Base-by-base conservation (phyloP, 78 protist species). In the Creolimax fragrantissima region DNA sequence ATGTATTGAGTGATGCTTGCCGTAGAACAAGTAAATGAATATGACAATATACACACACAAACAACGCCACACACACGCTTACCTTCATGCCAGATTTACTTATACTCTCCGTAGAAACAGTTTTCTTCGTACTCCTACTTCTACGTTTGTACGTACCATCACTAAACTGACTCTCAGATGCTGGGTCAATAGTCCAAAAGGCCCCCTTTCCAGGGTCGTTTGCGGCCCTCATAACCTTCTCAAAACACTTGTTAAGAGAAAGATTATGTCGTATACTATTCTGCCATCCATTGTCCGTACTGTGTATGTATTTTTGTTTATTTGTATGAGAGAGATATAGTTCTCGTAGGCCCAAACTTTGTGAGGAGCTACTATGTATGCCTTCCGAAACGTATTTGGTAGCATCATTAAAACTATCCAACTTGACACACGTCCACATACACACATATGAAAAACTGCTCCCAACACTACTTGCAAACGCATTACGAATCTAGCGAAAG, bases 221-320 rank as follows among this genome's bases (percentile, higher is more conserved):
- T 17, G 24, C 92, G 36, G 44, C 43, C 24, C 44, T 35, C 44
- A 45, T 35, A 35, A 84, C 85, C 37, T 44, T 37, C 45, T 85
- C 44, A 35, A 93, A 93, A 58, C 88, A 35, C 35, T 44, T 3
- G 58, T 90, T 90, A 35, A 93, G 92, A 32, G 90, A 44, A 35
- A 93, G 93, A 44, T 93, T 93, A 85, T 93, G 95, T 4, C 95
- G 95, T 41, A 93, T 85, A 4, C 86, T 41, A 81, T 93, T 93
- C 88, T 93, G 88, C 93, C 93, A 84, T 5, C 90, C 93, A 1
- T 58, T 58, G 74, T 58, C 74, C 39, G 74, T 58, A 24, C 74
- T 3, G 17, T 42, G 6, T 2, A 17, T 58, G 74, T 58, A 17
- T 11, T 58, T 11, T 11, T 58, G 74, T 11, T 58, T n/a, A n/a